A percentile compares a stretch with the other conserved stretches of the same genome.
These are phyloP conservation scores for Scutellaria galericulata DNA, from an alignment of 257 asterid species.

Conservation along the genomic window DNA sequence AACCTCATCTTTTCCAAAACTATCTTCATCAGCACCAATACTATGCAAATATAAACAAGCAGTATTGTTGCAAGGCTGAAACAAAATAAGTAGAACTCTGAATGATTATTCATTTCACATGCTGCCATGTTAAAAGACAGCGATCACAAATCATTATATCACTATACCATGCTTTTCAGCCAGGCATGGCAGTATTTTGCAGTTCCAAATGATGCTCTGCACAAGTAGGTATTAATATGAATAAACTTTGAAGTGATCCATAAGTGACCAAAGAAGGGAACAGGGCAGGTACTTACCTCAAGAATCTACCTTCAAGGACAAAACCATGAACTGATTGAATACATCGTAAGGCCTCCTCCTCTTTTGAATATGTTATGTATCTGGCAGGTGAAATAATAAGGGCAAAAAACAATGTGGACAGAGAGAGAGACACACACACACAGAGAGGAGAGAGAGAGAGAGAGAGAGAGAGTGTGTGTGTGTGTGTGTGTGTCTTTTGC, in stretches of 20 bases:
- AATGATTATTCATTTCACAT: conserved; percentile 28
- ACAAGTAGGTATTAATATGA: conserved; percentile 31
- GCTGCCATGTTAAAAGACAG: conserved; percentile 24
- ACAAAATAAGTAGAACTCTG: conserved; percentile 34
- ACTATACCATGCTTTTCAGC: conserved; percentile 84
- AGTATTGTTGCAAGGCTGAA: conserved; percentile 91
- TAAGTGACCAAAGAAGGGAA: conserved; percentile 26
- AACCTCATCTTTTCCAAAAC: conserved; percentile 93
- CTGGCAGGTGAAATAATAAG: conserved; percentile 47
- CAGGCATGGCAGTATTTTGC: conserved; percentile 98
- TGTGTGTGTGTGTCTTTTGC: neutral
- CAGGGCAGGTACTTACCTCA: conserved; percentile 63
- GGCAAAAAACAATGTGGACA: conserved; percentile 6
- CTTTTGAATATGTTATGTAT: conserved; percentile 84
- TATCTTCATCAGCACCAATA: conserved; percentile 92
- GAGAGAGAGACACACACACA: neutral
- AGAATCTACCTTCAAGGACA: conserved; percentile 77
- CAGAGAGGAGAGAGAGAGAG: conserved; percentile 4
- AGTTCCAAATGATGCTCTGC: conserved; percentile 99
- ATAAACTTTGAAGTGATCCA: neutral
- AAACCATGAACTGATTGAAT: conserved; percentile 92
- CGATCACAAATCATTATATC: conserved; percentile 31
- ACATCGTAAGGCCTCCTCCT: conserved; percentile 94
- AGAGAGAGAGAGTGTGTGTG: neutral
- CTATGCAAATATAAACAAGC: conserved; percentile 90